Conservation (phyloP, 1,284 basidiomycete species). For the Fomitopsis schrenkii region DNA sequence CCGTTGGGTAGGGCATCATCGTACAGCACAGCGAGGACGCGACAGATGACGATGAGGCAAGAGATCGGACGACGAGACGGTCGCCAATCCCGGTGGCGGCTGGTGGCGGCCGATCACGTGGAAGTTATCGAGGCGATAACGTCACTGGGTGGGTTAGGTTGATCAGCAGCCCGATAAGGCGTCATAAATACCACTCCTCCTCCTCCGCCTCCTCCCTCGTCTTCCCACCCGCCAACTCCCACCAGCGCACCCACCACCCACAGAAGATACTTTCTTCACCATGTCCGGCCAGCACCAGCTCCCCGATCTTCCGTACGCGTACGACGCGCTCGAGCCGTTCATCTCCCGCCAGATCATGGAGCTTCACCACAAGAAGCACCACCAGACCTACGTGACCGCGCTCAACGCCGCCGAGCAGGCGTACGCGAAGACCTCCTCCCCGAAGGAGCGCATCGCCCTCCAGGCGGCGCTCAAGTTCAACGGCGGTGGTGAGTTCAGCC, state of each 20-base stretch:
- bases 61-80: background rate
- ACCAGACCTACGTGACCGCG: slow-evolving; percentile 90
- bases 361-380: slow-evolving; percentile 95
- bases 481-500: slow-evolving; percentile 81
- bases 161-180: slow-evolving; percentile 7
- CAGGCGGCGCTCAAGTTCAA: slow-evolving; percentile 90
- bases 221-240: slow-evolving; percentile 4
- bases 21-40: background rate
- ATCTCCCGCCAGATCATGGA: slow-evolving; percentile 85
- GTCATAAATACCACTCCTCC: slow-evolving; percentile 17
- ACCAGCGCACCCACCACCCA: slow-evolving; percentile 3
- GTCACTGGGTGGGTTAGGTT: slow-evolving; percentile 4
- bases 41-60: background rate
- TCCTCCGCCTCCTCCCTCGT: background rate
- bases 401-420: slow-evolving; percentile 89
- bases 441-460: slow-evolving; percentile 82
- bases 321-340: slow-evolving; percentile 80
- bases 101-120: slow-evolving; percentile 7
- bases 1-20: background rate
- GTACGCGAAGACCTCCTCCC: slow-evolving; percentile 62
- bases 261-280: background rate
- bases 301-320: slow-evolving; percentile 86
- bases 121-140: background rate
- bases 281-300: slow-evolving; percentile 59
- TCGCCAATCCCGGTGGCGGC: background rate